phyloP scores from a whole-genome alignment of 257 asterid genomes.

The Solanum sejunctum region DNA sequence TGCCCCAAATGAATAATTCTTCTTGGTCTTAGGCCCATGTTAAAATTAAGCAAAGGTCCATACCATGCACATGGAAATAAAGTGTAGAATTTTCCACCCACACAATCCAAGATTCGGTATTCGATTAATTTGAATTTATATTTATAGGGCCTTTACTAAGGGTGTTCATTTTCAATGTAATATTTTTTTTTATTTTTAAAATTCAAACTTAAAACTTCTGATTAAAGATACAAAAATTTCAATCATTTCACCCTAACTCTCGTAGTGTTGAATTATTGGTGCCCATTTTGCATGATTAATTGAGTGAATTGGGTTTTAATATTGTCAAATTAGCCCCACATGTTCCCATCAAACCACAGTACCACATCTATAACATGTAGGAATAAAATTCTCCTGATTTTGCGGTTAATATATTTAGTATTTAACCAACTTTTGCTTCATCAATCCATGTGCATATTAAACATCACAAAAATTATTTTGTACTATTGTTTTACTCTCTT shows the following conservation, averaged over 20 bases:
- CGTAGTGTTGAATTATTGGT: neutral
- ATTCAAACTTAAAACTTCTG: neutral
- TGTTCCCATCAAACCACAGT: neutral
- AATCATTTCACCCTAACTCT: neutral
- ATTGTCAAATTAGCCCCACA: neutral
- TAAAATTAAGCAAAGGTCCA: neutral
- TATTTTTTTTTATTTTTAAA: neutral
- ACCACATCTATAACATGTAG: neutral
- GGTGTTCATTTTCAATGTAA: no score
- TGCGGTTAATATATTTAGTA: neutral
- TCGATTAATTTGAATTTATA: neutral
- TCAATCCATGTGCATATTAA: neutral
- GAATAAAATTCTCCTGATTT: neutral
- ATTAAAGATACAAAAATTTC: rapidly evolving
- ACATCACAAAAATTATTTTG: neutral
- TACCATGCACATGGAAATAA: neutral
- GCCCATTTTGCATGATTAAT: neutral
- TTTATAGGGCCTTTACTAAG: neutral
- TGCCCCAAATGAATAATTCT: neutral
- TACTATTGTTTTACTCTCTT: neutral
- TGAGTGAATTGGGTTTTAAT: neutral
- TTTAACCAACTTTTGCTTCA: neutral
- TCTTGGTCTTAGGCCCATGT: neutral
- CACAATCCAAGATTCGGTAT: rapidly evolving
- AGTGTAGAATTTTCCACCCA: neutral